Percentiles rank a stretch among this genome's conserved stretches.
These are phyloP conservation scores for Phalaenopsis equestris DNA, from an alignment of 106 monocot species.

Conservation along the genomic window DNA sequence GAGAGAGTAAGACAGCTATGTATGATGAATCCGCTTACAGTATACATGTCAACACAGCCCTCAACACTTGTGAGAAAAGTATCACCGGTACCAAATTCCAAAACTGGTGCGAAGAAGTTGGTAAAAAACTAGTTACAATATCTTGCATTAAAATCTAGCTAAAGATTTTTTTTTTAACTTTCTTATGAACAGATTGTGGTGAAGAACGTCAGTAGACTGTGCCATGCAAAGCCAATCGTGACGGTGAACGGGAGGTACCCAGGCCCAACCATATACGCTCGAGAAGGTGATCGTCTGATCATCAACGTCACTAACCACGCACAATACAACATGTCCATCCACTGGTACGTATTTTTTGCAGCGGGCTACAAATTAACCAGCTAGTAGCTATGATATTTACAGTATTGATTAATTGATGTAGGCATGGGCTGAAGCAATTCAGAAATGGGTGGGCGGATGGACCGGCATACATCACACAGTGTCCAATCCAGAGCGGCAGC, in stretches of 20 bases:
- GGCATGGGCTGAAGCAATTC: conserved; percentile 37
- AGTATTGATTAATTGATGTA: neutral
- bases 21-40: too few relatives aligned
- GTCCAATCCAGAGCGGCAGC: conserved; percentile 22
- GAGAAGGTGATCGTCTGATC: conserved; percentile 20
- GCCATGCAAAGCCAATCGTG: conserved; percentile 20
- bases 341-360: conserved; percentile 12
- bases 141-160: too few relatives aligned
- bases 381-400: too few relatives aligned
- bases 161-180: too few relatives aligned
- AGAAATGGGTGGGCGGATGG: conserved; percentile 43
- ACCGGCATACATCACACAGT: conserved; percentile 39
- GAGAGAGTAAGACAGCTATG: too few relatives aligned
- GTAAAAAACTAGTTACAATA: too few relatives aligned
- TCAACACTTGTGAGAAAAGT: too few relatives aligned
- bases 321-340: conserved; percentile 26
- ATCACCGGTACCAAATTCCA: too few relatives aligned
- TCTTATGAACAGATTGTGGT: conserved; percentile 12
- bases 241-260: conserved; percentile 20
- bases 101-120: too few relatives aligned
- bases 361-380: too few relatives aligned
- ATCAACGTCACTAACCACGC: conserved; percentile 26
- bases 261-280: conserved; percentile 20
- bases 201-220: conserved; percentile 23
- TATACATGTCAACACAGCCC: too few relatives aligned